A percentile compares a stretch with the other conserved stretches of the same genome.
Evolutionary conservation across 768 basidiomycete species (phyloP).

Genomic region (Lentinula sp.): DNA sequence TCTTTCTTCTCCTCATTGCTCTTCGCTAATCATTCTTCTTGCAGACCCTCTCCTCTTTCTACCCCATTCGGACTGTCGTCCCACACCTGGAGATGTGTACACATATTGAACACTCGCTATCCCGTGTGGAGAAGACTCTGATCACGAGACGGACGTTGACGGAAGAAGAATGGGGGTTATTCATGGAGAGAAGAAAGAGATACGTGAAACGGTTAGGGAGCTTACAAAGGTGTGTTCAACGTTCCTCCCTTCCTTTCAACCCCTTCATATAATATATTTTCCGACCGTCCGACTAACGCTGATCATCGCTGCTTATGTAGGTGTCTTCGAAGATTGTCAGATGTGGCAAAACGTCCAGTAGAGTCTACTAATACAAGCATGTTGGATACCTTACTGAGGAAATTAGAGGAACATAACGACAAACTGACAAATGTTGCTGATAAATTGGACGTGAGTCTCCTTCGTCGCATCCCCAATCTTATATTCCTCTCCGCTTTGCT

Average conservation of each 20-base stretch:
- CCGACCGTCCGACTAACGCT: no score
- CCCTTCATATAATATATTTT: no score
- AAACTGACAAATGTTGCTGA: constrained; percentile 1
- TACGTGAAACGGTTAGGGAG: not conserved
- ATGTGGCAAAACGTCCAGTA: not conserved
- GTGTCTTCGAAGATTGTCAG: constrained; percentile 4
- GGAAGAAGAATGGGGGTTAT: not conserved
- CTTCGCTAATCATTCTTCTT: not conserved
- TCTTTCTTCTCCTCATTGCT: not conserved
- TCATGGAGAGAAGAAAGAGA: not conserved
- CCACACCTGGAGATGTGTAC: not conserved
- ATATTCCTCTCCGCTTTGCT: not conserved
- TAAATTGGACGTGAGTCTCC: constrained; percentile 1
- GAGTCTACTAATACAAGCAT: not conserved
- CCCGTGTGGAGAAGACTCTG: not conserved
- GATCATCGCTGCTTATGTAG: not conserved
- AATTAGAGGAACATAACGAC: not conserved
- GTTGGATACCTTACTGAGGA: not conserved
- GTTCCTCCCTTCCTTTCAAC: not conserved
- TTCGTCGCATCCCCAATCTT: not conserved
- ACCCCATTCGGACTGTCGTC: not conserved
- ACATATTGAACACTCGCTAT: not conserved
- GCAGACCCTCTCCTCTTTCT: not conserved
- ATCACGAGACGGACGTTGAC: not conserved
- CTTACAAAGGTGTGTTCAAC: not conserved